Evolutionary conservation across 163 green algal genomes (phyloP).

Genomic region (Scenedesmus sp.): DNA sequence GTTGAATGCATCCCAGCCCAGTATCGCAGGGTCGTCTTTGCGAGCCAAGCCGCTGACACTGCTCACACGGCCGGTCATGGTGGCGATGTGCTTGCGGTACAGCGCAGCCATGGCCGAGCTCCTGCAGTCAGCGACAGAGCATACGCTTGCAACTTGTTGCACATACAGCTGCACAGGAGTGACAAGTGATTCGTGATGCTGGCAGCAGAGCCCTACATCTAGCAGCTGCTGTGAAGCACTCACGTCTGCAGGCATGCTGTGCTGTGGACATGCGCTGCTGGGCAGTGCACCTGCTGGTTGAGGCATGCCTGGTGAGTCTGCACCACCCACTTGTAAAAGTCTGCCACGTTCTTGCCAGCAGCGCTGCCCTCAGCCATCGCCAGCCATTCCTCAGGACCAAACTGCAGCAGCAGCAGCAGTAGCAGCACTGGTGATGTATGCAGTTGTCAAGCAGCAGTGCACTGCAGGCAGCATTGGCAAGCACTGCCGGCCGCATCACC

Average conservation of each 20-base stretch:
- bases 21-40: slow-evolving; percentile 73
- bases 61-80: slow-evolving; percentile 61
- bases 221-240: too few relatives aligned
- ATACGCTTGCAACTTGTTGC: not conserved
- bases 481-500: too few relatives aligned
- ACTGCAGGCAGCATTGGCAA: not conserved
- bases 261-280: too few relatives aligned
- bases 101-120: slow-evolving; percentile 28
- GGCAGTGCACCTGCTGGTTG: too few relatives aligned
- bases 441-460: too few relatives aligned
- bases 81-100: slow-evolving; percentile 69
- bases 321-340: slow-evolving; percentile 51
- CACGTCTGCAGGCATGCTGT: too few relatives aligned
- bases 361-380: slow-evolving; percentile 44
- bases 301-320: too few relatives aligned
- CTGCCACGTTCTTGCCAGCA: slow-evolving; percentile 49
- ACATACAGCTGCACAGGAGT: not conserved
- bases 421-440: not conserved
- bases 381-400: slow-evolving; percentile 60
- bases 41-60: slow-evolving; percentile 63
- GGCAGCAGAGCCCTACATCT: too few relatives aligned
- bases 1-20: slow-evolving; percentile 73
- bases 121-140: slow-evolving; percentile 8
- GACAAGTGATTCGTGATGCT: too few relatives aligned
- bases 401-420: slow-evolving; percentile 2